Evolutionary conservation across 140 eudicot species (phyloP).

Genomic region (Flaveria floridana): DNA sequence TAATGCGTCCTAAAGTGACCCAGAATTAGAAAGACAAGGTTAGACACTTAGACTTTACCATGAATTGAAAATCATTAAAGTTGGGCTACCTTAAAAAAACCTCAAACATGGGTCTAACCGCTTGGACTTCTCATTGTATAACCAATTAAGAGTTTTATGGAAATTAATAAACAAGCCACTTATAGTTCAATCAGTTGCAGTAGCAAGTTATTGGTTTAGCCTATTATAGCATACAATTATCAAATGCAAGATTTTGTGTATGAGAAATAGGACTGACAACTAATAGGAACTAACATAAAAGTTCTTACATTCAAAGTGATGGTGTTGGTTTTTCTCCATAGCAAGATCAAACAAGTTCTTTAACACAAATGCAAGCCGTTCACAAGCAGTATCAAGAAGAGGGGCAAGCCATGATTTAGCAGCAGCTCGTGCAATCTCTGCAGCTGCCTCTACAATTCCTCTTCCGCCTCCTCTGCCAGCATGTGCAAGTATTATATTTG

Average conservation of each 20-base stretch:
- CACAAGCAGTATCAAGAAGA: slow-evolving; percentile 91
- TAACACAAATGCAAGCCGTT: slow-evolving; percentile 85
- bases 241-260: neutral
- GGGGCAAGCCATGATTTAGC: slow-evolving; percentile 93
- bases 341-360: slow-evolving; percentile 78
- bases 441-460: slow-evolving; percentile 87
- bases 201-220: neutral
- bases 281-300: neutral
- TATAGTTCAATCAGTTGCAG: neutral
- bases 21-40: neutral
- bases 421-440: slow-evolving; percentile 96
- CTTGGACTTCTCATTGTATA: neutral
- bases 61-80: neutral
- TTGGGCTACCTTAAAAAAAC: neutral
- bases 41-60: neutral
- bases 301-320: slow-evolving; percentile 55
- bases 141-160: neutral
- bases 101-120: neutral
- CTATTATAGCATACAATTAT: neutral
- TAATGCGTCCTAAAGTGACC: too few relatives aligned
- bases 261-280: slow-evolving; percentile 1
- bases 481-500: slow-evolving; percentile 94
- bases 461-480: slow-evolving; percentile 88
- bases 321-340: slow-evolving; percentile 62
- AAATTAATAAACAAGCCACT: neutral